Conservation (phyloP, 495 filamentous ascomycete species). For the Aspergillus egyptiacus region DNA sequence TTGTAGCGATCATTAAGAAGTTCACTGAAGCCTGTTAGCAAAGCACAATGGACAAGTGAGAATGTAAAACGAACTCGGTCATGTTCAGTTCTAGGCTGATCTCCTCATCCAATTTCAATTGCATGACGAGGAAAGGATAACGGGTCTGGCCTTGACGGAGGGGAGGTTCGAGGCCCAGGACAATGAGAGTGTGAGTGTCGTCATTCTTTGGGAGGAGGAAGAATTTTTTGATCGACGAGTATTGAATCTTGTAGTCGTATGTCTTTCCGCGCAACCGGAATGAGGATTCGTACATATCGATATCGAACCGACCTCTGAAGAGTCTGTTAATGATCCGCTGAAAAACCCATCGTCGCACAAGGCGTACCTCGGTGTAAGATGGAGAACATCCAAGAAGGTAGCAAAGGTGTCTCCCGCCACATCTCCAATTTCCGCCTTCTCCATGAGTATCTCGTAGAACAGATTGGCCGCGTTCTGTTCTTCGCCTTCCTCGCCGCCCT, state of each 20-base stretch:
- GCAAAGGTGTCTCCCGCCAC: constrained; percentile 96
- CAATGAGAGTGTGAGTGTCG: constrained; percentile 89
- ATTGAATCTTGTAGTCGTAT: constrained; percentile 99
- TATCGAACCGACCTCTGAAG: constrained; percentile 92
- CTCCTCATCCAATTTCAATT: constrained; percentile 97
- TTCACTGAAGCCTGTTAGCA: constrained; percentile 36
- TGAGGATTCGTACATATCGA: constrained; percentile 98
- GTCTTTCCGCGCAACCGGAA: constrained; percentile 98
- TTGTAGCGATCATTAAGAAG: too few species aligned
- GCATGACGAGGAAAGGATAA: constrained; percentile 99
- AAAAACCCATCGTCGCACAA: not conserved
- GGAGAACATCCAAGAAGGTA: constrained; percentile 93
- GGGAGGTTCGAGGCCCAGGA: constrained; percentile 91
- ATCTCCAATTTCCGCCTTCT: constrained; percentile 98
- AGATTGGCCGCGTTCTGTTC: constrained; percentile 90
- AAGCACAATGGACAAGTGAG: not conserved
- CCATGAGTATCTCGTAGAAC: constrained; percentile 96
- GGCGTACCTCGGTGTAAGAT: constrained; percentile 87
- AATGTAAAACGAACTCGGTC: constrained; percentile 61
- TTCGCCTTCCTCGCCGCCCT: constrained; percentile 64
- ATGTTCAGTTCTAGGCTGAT: constrained; percentile 95
- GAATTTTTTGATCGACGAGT: constrained; percentile 95
- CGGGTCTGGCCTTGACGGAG: constrained; percentile 95
- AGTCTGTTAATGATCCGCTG: constrained; percentile 24
- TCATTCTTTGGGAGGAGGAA: constrained; percentile 97